Evolutionary conservation across 2,329 filamentous ascomycete genomes (phyloP).

Genomic region (Hymenoscyphus repandus): DNA sequence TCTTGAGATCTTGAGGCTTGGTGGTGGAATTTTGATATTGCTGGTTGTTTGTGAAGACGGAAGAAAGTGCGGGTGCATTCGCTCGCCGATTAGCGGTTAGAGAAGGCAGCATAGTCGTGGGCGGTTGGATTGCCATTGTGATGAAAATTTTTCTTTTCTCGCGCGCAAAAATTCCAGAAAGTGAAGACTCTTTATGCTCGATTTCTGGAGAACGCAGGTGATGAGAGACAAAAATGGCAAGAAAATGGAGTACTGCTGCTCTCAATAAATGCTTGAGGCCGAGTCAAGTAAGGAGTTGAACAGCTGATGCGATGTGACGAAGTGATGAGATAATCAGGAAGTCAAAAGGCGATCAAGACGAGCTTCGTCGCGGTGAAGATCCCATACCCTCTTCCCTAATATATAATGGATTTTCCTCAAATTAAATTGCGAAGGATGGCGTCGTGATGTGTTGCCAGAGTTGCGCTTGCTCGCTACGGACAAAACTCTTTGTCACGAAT

Average conservation of each 20-base stretch:
- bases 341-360: not conserved
- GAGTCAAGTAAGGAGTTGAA: not conserved
- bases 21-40: constrained; percentile 2
- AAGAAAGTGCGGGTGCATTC: not conserved
- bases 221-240: not conserved
- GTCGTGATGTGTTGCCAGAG: not conserved
- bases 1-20: not conserved
- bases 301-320: not conserved
- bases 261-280: not conserved
- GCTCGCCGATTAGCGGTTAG: not conserved
- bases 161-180: not conserved
- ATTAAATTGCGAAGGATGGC: not conserved
- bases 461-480: not conserved
- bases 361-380: not conserved
- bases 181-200: not conserved
- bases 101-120: constrained; percentile 2
- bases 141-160: not conserved
- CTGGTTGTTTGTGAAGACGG: not conserved
- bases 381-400: not conserved
- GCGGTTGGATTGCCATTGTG: not conserved
- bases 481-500: constrained; percentile 14
- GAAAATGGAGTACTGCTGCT: not conserved
- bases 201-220: not conserved
- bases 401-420: not conserved
- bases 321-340: not conserved